Conservation (phyloP, 1,139 yeast species). For the Pichia sorboxylosa region DNA sequence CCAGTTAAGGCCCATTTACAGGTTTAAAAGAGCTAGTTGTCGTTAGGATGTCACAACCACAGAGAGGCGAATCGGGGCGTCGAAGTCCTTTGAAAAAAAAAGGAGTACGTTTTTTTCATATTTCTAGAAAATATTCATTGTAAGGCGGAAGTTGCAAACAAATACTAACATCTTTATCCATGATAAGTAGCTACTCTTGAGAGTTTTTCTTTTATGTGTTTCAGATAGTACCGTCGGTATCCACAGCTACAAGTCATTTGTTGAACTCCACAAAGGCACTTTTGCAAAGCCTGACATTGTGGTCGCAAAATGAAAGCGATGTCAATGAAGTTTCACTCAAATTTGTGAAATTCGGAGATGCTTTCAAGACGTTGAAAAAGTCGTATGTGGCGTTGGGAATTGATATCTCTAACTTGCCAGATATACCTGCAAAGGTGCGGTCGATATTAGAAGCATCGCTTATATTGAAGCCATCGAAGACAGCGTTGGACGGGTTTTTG, state of each 20-base stretch:
- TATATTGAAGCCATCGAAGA: slow-evolving; percentile 78
- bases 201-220: too few species aligned
- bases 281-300: slow-evolving; percentile 72
- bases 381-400: slow-evolving; percentile 61
- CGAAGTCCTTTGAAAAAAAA: too few species aligned
- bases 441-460: slow-evolving; percentile 77
- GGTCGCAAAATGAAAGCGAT: slow-evolving; percentile 75
- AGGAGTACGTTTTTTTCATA: too few species aligned
- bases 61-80: too few species aligned
- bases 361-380: slow-evolving; percentile 76
- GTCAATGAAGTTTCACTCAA: slow-evolving; percentile 85
- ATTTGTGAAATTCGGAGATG: slow-evolving; percentile 87
- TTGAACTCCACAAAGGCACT: slow-evolving; percentile 84
- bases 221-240: slow-evolving; percentile 16
- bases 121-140: too few species aligned
- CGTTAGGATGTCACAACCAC: too few species aligned
- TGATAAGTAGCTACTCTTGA: too few species aligned
- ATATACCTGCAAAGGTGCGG: slow-evolving; percentile 64
- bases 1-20: too few species aligned
- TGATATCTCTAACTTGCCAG: slow-evolving; percentile 60
- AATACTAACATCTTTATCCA: too few species aligned
- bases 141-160: too few species aligned
- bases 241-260: slow-evolving; percentile 28
- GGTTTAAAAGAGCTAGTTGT: too few species aligned
- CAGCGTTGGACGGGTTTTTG: slow-evolving; percentile 64